These are phyloP conservation scores for Rhamnella rubrinervis DNA, from an alignment of 331 rosid genomes.

Conservation along the genomic window DNA sequence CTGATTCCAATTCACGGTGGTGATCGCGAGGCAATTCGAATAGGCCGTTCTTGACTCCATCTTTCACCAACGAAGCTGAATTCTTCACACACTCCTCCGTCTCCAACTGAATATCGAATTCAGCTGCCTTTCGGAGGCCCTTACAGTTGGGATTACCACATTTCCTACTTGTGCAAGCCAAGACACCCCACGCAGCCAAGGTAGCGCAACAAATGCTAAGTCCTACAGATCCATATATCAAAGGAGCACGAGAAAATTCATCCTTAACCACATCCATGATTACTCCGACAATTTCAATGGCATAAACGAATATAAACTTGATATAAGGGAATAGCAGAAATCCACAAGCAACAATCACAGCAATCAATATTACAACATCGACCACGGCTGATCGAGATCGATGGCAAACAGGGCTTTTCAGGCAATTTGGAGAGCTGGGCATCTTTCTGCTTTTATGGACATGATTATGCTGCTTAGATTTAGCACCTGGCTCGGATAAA, in stretches of 20 bases:
- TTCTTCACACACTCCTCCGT: constrained; percentile 96
- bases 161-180: constrained; percentile 56
- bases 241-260: constrained; percentile 66
- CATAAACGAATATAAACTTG: constrained; percentile 38
- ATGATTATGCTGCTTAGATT: constrained; percentile 45
- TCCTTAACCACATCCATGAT: constrained; percentile 53
- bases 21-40: constrained; percentile 88
- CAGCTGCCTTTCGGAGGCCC: constrained; percentile 81
- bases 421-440: constrained; percentile 44
- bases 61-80: constrained; percentile 35
- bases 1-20: constrained; percentile 85
- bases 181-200: constrained; percentile 64
- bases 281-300: constrained; percentile 26
- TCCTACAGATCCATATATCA: constrained; percentile 63
- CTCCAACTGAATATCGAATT: constrained; percentile 93
- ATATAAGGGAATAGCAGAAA: constrained; percentile 69
- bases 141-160: constrained; percentile 88
- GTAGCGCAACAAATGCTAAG: constrained; percentile 52
- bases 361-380: constrained; percentile 70
- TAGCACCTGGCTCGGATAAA: constrained; percentile 45
- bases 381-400: constrained; percentile 75
- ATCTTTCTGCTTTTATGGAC: constrained; percentile 44
- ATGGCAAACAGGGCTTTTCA: constrained; percentile 55
- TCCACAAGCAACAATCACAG: constrained; percentile 60
- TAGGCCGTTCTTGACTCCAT: constrained; percentile 67